Base-by-base conservation (phyloP, 1,284 basidiomycete species). In the Austroboletus niveus region DNA sequence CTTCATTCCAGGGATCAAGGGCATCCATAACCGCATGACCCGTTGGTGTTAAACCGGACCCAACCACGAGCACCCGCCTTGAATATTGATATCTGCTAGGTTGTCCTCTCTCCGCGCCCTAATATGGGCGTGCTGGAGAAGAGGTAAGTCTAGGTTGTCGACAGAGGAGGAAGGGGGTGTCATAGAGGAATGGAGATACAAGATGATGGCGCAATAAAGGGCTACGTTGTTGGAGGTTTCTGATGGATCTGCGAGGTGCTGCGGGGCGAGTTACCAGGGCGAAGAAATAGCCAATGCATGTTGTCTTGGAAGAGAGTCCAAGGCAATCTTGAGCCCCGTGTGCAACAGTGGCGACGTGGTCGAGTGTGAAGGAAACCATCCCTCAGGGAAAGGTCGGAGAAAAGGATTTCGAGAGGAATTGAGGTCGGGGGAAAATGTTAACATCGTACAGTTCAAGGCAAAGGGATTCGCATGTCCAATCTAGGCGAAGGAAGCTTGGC, bases 111-210 rank as follows among this genome's bases (percentile, higher is more conserved):
- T 58, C 57, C 36, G 58, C 45, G 49, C 57, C 57, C 60, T 58
- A 29, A 51, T 43, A 20, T 53, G 49, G 55, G 58, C 60, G 46
- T 48, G 9, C 55, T 48, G 27, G 58, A 61, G 52, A 60, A 5
- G 38, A 56, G 44, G 54, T 2, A 42, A 52, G 17, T 49, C 36
- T 34, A 43, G 43, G 17, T 27, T 27, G 27, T 27, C 7, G 27
- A 27, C 27, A 17, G 17, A 17, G 17, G 17, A 17, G 17, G 17
- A 17, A 17, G 17, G 17, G 17, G 17, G 17, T 17, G 17, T 17
- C 17, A 17, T 17, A 17, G 17, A 17, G 17, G 17, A 17, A 5
- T 24, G 27, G 27, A 29, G 7, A 29, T 5, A 12, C 11, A 14
- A 46, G 38, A 4, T 36, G 48, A 36, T 57, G 45, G 36, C 22